phyloP scores from a whole-genome alignment of 495 filamentous ascomycete genomes.

The Penicillium samsonianum region DNA sequence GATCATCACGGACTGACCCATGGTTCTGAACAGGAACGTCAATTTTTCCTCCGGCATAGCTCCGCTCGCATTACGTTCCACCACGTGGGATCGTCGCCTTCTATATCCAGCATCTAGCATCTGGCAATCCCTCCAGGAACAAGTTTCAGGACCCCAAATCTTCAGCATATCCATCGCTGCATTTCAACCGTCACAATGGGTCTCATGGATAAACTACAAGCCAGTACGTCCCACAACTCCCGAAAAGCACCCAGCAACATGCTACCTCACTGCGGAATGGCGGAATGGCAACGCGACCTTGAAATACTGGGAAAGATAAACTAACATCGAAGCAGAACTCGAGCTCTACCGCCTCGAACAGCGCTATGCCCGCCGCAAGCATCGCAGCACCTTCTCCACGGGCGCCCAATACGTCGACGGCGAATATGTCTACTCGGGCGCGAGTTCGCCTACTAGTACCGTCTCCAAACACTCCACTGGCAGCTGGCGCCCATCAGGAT shows the following conservation, averaged over 20 bases:
- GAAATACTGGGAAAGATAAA: slow-evolving; percentile 11
- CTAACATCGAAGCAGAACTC: slow-evolving; percentile 51
- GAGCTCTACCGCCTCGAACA: slow-evolving; percentile 93
- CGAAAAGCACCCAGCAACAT: background rate
- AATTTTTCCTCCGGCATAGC: background rate
- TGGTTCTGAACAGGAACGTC: background rate
- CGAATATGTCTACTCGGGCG: slow-evolving; percentile 73
- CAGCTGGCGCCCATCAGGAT: slow-evolving; percentile 41
- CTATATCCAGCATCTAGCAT: background rate
- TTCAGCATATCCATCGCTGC: background rate
- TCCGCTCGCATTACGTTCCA: background rate
- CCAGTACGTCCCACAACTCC: slow-evolving; percentile 42
- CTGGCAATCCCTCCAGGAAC: background rate
- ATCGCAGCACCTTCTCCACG: slow-evolving; percentile 81
- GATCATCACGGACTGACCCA: slow-evolving; percentile 1
- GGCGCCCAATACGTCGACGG: slow-evolving; percentile 89
- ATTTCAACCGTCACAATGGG: slow-evolving; percentile 32
- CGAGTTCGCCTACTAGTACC: slow-evolving; percentile 42
- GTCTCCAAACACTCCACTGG: slow-evolving; percentile 48
- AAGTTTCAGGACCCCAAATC: background rate
- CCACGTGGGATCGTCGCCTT: background rate
- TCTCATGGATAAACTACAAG: slow-evolving; percentile 58
- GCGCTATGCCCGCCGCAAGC: slow-evolving; percentile 82
- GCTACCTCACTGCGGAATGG: background rate
- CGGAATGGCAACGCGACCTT: background rate